Evolutionary conservation across 371 early-diverging fungal genomes (phyloP).

Genomic region (Mucor saturninus): DNA sequence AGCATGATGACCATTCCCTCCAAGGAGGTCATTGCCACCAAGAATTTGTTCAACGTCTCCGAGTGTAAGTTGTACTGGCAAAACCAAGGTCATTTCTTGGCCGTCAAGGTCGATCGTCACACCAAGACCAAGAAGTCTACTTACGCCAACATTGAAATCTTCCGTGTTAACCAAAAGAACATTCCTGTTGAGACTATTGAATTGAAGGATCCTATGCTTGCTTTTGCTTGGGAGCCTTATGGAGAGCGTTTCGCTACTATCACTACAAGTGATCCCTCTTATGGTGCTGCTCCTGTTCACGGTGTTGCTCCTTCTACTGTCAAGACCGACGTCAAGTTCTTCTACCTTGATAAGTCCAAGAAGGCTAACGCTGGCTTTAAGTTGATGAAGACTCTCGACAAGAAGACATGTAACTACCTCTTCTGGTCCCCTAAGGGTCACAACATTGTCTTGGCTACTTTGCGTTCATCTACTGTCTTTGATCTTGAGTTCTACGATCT

Average conservation of each 20-base stretch:
- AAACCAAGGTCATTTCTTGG: conserved; percentile 85
- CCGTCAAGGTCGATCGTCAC: conserved; percentile 90
- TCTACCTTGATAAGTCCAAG: conserved; percentile 67
- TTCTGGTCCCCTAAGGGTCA: conserved; percentile 98
- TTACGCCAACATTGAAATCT: conserved; percentile 91
- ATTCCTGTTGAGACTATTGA: conserved; percentile 96
- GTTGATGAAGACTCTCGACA: conserved; percentile 68
- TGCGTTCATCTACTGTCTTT: conserved; percentile 78
- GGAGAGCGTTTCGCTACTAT: conserved; percentile 87
- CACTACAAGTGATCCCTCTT: conserved; percentile 74
- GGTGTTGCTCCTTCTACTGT: conserved; percentile 59
- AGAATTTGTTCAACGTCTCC: conserved; percentile 95
- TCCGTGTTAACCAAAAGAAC: conserved; percentile 90
- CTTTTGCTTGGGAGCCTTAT: conserved; percentile 95
- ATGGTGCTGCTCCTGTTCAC: conserved; percentile 47
- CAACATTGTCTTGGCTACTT: conserved; percentile 87
- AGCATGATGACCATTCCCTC: conserved; percentile 84
- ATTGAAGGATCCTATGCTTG: conserved; percentile 80
- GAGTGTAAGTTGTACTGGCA: conserved; percentile 95
- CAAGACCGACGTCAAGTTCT: conserved; percentile 84
- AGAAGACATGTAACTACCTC: conserved; percentile 83
- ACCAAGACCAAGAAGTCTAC: conserved; percentile 93
- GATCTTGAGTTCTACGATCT: conserved; percentile 94
- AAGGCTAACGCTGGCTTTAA: conserved; percentile 68
- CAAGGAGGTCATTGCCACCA: conserved; percentile 89